These are phyloP conservation scores for Schizophyllum amplum DNA, from an alignment of 1,284 basidiomycete species.

Conservation along the genomic window DNA sequence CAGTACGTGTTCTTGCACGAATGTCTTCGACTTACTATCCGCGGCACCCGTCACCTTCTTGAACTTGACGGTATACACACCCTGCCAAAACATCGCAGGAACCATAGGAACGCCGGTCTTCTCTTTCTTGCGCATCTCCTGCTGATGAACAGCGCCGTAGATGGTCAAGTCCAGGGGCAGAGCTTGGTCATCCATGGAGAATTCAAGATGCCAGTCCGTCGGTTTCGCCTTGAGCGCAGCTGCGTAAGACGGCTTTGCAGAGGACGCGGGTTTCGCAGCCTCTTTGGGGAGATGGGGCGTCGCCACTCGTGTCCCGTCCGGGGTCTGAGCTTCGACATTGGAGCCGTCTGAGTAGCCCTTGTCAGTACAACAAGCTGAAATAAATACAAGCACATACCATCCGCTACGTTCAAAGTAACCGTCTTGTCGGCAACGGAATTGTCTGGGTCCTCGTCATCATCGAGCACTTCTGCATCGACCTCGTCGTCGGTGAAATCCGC, in stretches of 20 bases:
- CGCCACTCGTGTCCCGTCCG: constrained; percentile 88
- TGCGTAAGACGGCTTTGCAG: constrained; percentile 75
- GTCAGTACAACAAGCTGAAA: constrained; percentile 1
- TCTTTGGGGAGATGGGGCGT: constrained; percentile 49
- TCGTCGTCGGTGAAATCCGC: constrained; percentile 77
- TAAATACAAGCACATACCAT: constrained; percentile 42
- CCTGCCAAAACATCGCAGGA: constrained; percentile 78
- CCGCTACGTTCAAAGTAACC: constrained; percentile 74
- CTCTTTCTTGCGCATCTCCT: constrained; percentile 68
- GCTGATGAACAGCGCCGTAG: constrained; percentile 91
- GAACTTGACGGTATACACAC: constrained; percentile 87
- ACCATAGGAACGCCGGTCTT: constrained; percentile 34
- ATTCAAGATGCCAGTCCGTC: constrained; percentile 94
- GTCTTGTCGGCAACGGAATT: constrained; percentile 68
- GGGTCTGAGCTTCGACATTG: constrained; percentile 91
- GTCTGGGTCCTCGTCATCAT: constrained; percentile 67
- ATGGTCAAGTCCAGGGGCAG: constrained; percentile 87
- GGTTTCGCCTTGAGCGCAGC: constrained; percentile 89
- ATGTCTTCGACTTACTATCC: constrained; percentile 44
- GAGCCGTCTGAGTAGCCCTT: constrained; percentile 57
- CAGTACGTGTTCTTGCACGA: constrained; percentile 1
- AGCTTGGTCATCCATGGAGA: constrained; percentile 82
- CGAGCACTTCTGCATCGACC: constrained; percentile 73
- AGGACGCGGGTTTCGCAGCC: constrained; percentile 29
- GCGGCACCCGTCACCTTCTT: constrained; percentile 78